Conservation (phyloP, 1,284 basidiomycete genomes). For the Volvariella volvacea region DNA sequence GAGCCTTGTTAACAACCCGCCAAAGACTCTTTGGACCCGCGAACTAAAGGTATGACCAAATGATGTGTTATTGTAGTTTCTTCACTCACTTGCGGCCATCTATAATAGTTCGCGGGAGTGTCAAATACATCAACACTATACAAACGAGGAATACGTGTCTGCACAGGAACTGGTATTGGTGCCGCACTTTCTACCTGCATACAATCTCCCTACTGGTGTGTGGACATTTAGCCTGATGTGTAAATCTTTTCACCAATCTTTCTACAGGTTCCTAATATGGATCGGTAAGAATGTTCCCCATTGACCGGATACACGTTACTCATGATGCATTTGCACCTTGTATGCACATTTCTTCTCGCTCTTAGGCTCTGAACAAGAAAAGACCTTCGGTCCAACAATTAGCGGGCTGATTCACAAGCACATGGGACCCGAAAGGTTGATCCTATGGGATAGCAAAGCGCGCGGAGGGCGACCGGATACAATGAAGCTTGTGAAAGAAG, state of each 20-base stretch:
- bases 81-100: no score
- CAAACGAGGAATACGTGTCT: constrained; percentile 69
- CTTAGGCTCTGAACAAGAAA: constrained; percentile 69
- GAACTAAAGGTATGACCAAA: constrained; percentile 67
- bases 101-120: constrained; percentile 66
- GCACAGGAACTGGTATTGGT: constrained; percentile 73
- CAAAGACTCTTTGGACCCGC: constrained; percentile 63
- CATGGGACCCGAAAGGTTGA: constrained; percentile 59
- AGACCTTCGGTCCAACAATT: constrained; percentile 73
- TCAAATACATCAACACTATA: constrained; percentile 74
- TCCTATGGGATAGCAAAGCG: constrained; percentile 68
- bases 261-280: constrained; percentile 66
- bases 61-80: no score
- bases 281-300: constrained; percentile 41
- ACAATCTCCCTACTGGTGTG: constrained; percentile 60
- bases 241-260: not conserved
- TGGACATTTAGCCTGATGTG: constrained; percentile 4
- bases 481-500: constrained; percentile 68
- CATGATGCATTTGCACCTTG: constrained; percentile 4
- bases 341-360: no score
- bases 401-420: constrained; percentile 59
- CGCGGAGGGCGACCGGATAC: constrained; percentile 69
- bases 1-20: constrained; percentile 62
- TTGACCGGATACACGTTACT: constrained; percentile 3
- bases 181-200: constrained; percentile 70